A percentile compares a stretch with the other conserved stretches of the same genome.
These are phyloP conservation scores for Vigna angularis DNA, from an alignment of 306 rosid species.

Conservation along the genomic window DNA sequence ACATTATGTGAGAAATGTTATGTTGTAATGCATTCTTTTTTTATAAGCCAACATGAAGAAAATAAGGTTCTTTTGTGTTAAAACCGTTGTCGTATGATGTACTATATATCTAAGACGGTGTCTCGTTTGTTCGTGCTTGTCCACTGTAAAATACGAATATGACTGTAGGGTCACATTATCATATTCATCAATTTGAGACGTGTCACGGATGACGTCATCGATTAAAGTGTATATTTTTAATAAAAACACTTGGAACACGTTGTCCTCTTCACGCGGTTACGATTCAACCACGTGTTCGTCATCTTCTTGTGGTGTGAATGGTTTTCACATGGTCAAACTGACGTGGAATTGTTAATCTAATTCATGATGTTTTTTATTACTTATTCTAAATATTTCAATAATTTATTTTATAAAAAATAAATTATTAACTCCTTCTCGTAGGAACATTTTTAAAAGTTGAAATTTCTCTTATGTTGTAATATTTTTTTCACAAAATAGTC, in stretches of 20 bases:
- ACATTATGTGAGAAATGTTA: not conserved
- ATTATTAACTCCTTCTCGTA: not conserved
- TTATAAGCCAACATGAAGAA: not conserved
- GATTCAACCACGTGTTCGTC: slow-evolving; percentile 8
- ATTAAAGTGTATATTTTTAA: not conserved
- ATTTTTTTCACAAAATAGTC: not conserved
- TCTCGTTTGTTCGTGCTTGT: not conserved
- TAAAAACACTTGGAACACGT: slow-evolving; percentile 10
- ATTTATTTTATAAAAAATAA: not conserved
- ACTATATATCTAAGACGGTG: not conserved
- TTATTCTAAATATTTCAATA: not conserved
- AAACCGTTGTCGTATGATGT: too few species aligned
- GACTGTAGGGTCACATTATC: not conserved
- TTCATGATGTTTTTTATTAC: not conserved
- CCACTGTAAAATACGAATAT: not conserved
- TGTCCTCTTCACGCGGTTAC: not conserved
- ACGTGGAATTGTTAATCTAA: not conserved
- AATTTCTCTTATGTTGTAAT: not conserved
- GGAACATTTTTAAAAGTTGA: not conserved
- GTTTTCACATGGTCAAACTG: not conserved
- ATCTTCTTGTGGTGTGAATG: slow-evolving; percentile 18
- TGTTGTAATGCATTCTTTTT: not conserved
- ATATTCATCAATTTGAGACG: not conserved
- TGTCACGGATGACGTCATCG: not conserved
- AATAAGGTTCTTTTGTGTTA: not conserved